A percentile compares a stretch with the other conserved stretches of the same genome.
These are phyloP conservation scores for Sclerotinia minor DNA, from an alignment of 2,329 filamentous ascomycete genomes.

Conservation along the genomic window DNA sequence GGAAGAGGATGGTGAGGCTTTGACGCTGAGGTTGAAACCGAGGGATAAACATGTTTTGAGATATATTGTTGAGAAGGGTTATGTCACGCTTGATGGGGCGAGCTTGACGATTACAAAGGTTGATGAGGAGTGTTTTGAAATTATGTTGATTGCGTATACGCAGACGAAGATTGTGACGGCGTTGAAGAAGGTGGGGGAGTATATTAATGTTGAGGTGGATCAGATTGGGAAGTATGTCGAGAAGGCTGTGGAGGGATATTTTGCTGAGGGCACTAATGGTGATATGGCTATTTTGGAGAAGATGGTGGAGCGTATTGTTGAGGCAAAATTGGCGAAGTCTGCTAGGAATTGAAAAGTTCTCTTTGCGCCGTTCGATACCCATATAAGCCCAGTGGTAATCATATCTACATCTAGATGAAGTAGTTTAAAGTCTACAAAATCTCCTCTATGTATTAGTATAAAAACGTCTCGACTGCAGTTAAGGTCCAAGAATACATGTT, in stretches of 20 bases:
- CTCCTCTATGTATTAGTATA: not conserved
- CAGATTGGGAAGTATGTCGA: constrained; percentile 76
- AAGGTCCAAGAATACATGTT: too few species aligned
- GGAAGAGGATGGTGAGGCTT: constrained; percentile 81
- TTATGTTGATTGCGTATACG: constrained; percentile 97
- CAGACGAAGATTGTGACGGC: constrained; percentile 76
- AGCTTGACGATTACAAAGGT: constrained; percentile 91
- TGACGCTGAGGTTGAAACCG: constrained; percentile 82
- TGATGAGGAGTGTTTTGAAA: constrained; percentile 82
- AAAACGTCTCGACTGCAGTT: not conserved
- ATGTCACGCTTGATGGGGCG: constrained; percentile 89
- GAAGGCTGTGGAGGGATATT: constrained; percentile 84
- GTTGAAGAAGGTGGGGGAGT: constrained; percentile 42
- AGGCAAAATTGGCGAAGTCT: constrained; percentile 56
- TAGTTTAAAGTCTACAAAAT: not conserved
- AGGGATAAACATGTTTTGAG: constrained; percentile 67
- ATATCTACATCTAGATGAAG: not conserved
- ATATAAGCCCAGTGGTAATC: not conserved
- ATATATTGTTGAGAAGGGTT: constrained; percentile 96
- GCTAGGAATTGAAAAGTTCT: not conserved
- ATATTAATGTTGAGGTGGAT: constrained; percentile 44
- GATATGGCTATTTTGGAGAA: constrained; percentile 64
- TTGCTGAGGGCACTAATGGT: constrained; percentile 57
- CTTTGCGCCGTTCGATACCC: not conserved
- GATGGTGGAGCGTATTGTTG: constrained; percentile 73